Base-by-base conservation (phyloP, 768 basidiomycete species). In the Podaxis rugospora region DNA sequence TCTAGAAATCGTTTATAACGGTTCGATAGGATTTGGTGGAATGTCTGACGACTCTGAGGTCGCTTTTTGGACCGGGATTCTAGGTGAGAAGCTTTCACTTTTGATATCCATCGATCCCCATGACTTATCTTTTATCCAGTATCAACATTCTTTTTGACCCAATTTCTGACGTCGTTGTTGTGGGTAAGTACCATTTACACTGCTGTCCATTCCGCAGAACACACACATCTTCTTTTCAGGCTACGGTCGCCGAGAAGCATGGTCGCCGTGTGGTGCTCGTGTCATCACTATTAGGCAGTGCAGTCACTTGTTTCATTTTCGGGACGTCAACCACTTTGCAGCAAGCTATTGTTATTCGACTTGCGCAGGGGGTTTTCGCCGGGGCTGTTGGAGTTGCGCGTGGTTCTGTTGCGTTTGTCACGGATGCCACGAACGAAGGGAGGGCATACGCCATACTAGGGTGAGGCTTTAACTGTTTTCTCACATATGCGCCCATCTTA, bases 371-470 rank as follows among this genome's bases (percentile, higher is more conserved):
- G 32, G 81, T 95, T 28, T 97, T 96, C 68, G 91, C 90, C 2
- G 95, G 96, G 3, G 92, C 95, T 21, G 90, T 98, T 16, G 96
- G 96, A 21, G 96, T 98, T 27, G 95, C 94, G 47, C 85, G 96
- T 68, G 92, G 94, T 11, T 90, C 87, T 18, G 88, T 98, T 54
- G 76, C 91, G 11, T 87, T 88, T 64, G 82, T 99, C 61, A 95
- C 97, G 0, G 95, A 98, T 72, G 76, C 86, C 28, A 90, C 87
- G 55, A 99, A 99, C 72, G 95, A 98, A 73, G 91, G 91, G 25
- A 83, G 93, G 66, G 97, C 96, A 23, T 98, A 98, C 72, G 93
- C 95, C 50, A 91, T 95, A 60, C 78, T 98, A 51, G 95, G 95
- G 85, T 90, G 64, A 65, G 75, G 55, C 65, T 51, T 40, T 36